phyloP scores from a whole-genome alignment of 768 basidiomycete species.

The Boletus edulis region DNA sequence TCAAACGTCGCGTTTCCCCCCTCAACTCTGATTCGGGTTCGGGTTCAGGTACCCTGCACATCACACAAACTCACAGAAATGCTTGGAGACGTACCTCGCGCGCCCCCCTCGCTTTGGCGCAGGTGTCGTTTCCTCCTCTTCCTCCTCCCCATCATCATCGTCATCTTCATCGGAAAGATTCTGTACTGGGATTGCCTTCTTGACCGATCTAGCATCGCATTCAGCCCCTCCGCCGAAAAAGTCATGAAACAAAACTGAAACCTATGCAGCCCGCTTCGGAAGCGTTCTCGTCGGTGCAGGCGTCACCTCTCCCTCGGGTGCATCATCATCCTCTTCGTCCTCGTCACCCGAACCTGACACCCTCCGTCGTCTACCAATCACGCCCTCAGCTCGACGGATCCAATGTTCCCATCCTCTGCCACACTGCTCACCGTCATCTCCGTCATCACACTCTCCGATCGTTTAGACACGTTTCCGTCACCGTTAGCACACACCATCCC shows the following conservation, averaged over 20 bases:
- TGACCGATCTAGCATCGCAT: too few relatives aligned
- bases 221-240: background rate
- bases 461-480: too few relatives aligned
- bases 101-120: conserved; percentile 13
- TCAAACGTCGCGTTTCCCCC: conserved; percentile 16
- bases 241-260: background rate
- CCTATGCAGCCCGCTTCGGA: conserved; percentile 54
- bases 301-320: conserved; percentile 25
- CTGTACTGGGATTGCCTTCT: too few relatives aligned
- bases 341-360: conserved; percentile 52
- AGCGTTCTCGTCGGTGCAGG: conserved; percentile 46
- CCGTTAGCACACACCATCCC: too few relatives aligned
- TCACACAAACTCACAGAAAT: background rate
- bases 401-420: too few relatives aligned
- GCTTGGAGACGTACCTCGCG: conserved; percentile 8
- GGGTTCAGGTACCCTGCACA: conserved; percentile 3
- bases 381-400: background rate
- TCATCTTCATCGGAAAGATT: too few relatives aligned
- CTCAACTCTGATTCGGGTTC: conserved; percentile 1
- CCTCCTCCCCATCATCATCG: conserved; percentile 36
- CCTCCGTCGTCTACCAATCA: conserved; percentile 46
- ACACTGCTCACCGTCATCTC: too few relatives aligned
- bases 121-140: conserved; percentile 41
- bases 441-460: too few relatives aligned
- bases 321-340: conserved; percentile 40